Evolutionary conservation across 495 filamentous ascomycete species (phyloP).

Genomic region (Penicillium manginii): DNA sequence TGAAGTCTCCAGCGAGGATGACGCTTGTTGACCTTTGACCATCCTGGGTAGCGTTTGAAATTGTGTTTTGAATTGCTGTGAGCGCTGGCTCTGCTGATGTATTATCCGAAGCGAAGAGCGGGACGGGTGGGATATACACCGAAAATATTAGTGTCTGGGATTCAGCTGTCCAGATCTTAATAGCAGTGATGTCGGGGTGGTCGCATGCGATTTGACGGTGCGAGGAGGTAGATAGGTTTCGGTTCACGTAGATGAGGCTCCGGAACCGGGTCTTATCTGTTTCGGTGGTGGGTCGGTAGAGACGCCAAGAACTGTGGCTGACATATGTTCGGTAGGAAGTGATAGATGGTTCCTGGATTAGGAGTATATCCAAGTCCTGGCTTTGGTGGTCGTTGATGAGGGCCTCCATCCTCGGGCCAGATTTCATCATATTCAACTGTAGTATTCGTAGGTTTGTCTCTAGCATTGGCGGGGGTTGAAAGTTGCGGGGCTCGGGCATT

Average conservation of each 20-base stretch:
- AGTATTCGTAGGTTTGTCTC: conserved; percentile 16
- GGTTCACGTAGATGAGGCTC: conserved; percentile 33
- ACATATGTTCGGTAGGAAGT: conserved; percentile 29
- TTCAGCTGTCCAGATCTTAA: conserved; percentile 31
- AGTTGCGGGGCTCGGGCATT: conserved; percentile 16
- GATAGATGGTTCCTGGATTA: conserved; percentile 30
- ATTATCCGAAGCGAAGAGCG: no score
- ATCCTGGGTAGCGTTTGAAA: conserved; percentile 10
- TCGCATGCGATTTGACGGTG: conserved; percentile 30
- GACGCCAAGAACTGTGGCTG: conserved; percentile 32
- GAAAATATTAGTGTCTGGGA: conserved; percentile 29
- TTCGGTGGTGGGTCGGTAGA: conserved; percentile 26
- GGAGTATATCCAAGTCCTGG: conserved; percentile 27
- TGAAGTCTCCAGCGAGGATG: no score
- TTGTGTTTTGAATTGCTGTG: conserved; percentile 22
- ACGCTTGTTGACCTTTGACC: not conserved
- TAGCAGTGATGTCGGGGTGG: conserved; percentile 26
- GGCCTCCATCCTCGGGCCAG: conserved; percentile 30
- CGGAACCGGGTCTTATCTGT: no score
- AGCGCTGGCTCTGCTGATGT: conserved; percentile 13
- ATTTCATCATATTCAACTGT: conserved; percentile 37
- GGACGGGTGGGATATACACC: conserved; percentile 27
- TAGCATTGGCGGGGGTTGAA: conserved; percentile 21
- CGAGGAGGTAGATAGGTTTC: conserved; percentile 27
- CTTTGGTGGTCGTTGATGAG: conserved; percentile 33